These are phyloP conservation scores for Trematosphaeria pertusa DNA, from an alignment of 2,329 filamentous ascomycete species.

Conservation along the genomic window DNA sequence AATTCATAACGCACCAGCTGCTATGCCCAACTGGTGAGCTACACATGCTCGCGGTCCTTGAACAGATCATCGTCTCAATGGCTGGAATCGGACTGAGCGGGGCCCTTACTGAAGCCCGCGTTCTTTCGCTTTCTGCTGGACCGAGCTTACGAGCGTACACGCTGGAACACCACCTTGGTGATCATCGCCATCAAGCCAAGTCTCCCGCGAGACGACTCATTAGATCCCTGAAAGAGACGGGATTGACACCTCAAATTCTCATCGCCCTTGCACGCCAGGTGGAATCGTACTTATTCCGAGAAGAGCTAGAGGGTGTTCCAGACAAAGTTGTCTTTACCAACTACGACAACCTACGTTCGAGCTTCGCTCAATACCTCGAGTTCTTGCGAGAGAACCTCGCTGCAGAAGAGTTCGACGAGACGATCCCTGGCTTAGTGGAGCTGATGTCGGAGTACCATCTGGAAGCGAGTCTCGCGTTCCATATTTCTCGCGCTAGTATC, in stretches of 20 bases:
- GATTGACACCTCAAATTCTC: conserved; percentile 81
- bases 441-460: conserved; percentile 82
- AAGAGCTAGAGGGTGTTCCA: conserved; percentile 76
- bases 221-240: conserved; percentile 77
- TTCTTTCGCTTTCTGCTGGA: conserved; percentile 87
- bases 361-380: conserved; percentile 87
- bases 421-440: conserved; percentile 76
- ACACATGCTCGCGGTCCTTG: conserved; percentile 88
- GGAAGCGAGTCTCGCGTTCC: conserved; percentile 81
- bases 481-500: conserved; percentile 79
- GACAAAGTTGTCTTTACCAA: conserved; percentile 89
- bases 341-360: conserved; percentile 86
- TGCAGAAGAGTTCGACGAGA: conserved; percentile 75
- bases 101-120: conserved; percentile 87
- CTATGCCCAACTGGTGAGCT: conserved; percentile 76
- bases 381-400: conserved; percentile 81
- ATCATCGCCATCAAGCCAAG: conserved; percentile 78
- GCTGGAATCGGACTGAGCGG: conserved; percentile 87
- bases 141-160: conserved; percentile 80
- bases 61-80: conserved; percentile 91
- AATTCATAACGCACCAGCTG: conserved; percentile 88
- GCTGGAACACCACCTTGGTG: conserved; percentile 75
- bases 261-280: conserved; percentile 90
- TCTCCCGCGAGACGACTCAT: conserved; percentile 81
- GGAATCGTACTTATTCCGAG: conserved; percentile 80